Evolutionary conservation across 1,284 basidiomycete species (phyloP).

Genomic region (Phlebopus sp.): DNA sequence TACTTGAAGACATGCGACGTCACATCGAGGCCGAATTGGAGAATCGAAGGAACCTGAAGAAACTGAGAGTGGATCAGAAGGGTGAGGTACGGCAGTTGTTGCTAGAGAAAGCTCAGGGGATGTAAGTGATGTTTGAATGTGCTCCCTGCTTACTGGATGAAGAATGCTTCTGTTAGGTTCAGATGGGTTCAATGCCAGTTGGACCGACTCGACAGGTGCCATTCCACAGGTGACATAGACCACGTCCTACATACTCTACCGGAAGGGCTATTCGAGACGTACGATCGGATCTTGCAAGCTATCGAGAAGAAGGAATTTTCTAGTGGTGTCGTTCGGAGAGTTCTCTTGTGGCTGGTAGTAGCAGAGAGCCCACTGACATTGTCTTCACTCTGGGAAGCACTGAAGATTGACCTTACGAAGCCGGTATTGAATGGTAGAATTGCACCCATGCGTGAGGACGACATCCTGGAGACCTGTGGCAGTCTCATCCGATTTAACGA

Average conservation of each 20-base stretch:
- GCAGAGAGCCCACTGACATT: not conserved
- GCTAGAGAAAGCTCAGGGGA: constrained; percentile 3
- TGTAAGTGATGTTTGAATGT: constrained; percentile 1
- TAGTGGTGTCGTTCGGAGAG: not conserved
- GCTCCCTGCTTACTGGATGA: not conserved
- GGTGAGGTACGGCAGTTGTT: not conserved
- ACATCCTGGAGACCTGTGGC: not conserved
- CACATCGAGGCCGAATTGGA: constrained; percentile 1
- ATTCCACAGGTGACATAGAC: not conserved
- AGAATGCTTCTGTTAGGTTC: not conserved
- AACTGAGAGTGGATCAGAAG: not conserved
- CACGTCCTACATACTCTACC: constrained; percentile 5
- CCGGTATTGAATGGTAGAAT: not conserved
- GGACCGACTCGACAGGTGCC: constrained; percentile 1
- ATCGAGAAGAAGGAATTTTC: not conserved
- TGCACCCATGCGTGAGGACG: not conserved
- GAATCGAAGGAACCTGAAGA: not conserved
- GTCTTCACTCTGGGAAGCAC: not conserved
- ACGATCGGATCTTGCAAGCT: constrained; percentile 4
- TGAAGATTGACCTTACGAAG: not conserved
- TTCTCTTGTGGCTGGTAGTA: not conserved
- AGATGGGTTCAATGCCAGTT: constrained; percentile 9
- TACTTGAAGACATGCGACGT: not conserved
- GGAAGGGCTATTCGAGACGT: constrained; percentile 4
- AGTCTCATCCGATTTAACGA: not conserved